Base-by-base conservation (phyloP, 257 asterid species). In the Fraxinus excelsior region DNA sequence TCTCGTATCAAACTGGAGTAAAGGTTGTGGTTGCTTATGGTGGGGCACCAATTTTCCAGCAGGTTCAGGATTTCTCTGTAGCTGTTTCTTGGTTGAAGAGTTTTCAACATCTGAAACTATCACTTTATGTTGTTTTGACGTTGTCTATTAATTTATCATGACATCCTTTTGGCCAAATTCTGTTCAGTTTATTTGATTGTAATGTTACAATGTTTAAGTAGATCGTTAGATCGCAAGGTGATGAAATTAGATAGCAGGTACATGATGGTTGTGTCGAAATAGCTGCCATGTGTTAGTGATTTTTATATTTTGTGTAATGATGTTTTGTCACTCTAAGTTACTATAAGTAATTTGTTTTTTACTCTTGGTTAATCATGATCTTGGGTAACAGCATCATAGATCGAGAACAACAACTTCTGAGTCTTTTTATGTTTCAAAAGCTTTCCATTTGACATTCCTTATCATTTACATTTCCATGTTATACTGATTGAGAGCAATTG, bases 21-120 rank as follows among this genome's bases (percentile, higher is more conserved):
- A 89, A 78, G 77, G 90, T 92, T 62, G 92, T 74, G 58, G 97
- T 88, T 74, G 94, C 77, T 21, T 92, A 92, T 73, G 97, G 97
- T 31, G 97, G 97, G 31, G 89, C 96, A 37, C 93, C 96, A 8
- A 76, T 87, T 7, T 40, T 12, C 65, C 89, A 78, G 10, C 97
- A 92, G 97, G 97, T 87, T 34, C 29, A 51, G 25, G 42, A 37
- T 37, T 37, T 62, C 3, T 13, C 23, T 32, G 44, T 9, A 9
- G 26, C n/a, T 42, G 13, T 11, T 71, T 9, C 10, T 12, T 68
- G 72, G 18, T 68, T 34, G 72, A 4, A 14, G 38, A 18, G 18
- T 32, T 31, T 31, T 23, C 10, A 7, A n/a, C 23, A 53, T 53
- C 23, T 18, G 10, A 18, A 18, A 53, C 8, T 19, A 18, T 0